Evolutionary conservation across 805 yeast species (phyloP), one percentile per base, ranked within the genome.

Genomic region (Kregervanrija pseudodelftensis): DNA sequence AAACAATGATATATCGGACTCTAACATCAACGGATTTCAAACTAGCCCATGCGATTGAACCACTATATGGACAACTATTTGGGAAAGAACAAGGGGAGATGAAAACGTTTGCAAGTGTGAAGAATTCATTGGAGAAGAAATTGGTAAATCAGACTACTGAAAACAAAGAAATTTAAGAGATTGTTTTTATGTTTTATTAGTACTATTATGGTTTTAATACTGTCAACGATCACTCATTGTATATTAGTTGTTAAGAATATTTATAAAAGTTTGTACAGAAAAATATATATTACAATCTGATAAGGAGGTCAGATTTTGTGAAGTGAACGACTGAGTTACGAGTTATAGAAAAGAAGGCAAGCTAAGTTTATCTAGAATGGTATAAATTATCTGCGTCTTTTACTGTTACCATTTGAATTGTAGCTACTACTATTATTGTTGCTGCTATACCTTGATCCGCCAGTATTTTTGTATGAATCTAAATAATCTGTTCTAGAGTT

Each of bases 381-480:
- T 22, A 22, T 22, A 22, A 22, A 22, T 22, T 22, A 22, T 22
- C 28, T 22, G 28, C 28, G 28, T 22, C 28, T 22, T 22, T 22
- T 22, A 22, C 8, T 4, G 7, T 22, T 22, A 22, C 28, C 28
- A 22, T 22, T 35, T 11, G 43, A 39, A 22, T 33, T 53, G 28
- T 47, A 44, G 16, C 37, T 40, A 13, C 43, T 37, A 36, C 44
- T 46, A 43, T 49, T 50, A 36, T 44, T 47, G 37, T 50, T 44
- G 12, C 44, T 43, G 30, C 39, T 34, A 16, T 41, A 40, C 33
- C 37, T 33, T 5, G 41, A 38, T 30, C 38, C 42, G 10, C 37
- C 43, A 39, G 41, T 37, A n/a, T 40, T 34, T 10, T 43, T 45
- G 34, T 47, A 40, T 17, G 40, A 45, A 30, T 38, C 46, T 31